Conservation (phyloP, 2,329 filamentous ascomycete species). For the Thermothelomyces thermophilus region DNA sequence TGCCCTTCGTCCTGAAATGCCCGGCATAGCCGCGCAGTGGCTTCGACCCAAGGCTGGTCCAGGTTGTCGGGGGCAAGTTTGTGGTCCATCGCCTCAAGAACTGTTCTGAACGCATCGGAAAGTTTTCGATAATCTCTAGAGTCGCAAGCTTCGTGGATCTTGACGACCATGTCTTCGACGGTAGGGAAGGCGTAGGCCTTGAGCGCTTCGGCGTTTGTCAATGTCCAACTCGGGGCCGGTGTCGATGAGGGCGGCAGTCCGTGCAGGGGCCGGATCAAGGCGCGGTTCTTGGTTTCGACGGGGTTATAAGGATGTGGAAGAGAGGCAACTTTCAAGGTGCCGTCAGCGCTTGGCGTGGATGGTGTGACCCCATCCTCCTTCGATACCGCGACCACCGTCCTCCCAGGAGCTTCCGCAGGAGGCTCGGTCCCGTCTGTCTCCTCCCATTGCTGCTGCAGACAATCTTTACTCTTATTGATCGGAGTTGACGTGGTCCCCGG, state of each 20-base stretch:
- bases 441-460: not conserved
- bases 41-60: constrained; percentile 19
- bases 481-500: not conserved
- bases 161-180: constrained; percentile 13
- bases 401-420: not conserved
- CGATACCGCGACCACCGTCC: not conserved
- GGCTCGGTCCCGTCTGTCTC: not conserved
- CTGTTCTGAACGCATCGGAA: constrained; percentile 5
- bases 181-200: constrained; percentile 13
- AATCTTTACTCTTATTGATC: not conserved
- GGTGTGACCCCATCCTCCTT: not conserved
- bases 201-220: not conserved
- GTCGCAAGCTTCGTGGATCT: constrained; percentile 17
- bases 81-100: constrained; percentile 10
- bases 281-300: not conserved
- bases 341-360: not conserved
- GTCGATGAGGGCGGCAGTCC: not conserved
- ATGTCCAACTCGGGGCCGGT: constrained; percentile 8
- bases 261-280: not conserved
- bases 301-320: not conserved
- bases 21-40: constrained; percentile 29
- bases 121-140: constrained; percentile 8
- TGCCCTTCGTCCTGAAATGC: constrained; percentile 29
- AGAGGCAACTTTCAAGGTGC: not conserved
- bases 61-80: constrained; percentile 8